Percentiles rank a stretch among this genome's conserved stretches.
These are phyloP conservation scores for Garcia nutans DNA, from an alignment of 345 rosid genomes.

Conservation along the genomic window DNA sequence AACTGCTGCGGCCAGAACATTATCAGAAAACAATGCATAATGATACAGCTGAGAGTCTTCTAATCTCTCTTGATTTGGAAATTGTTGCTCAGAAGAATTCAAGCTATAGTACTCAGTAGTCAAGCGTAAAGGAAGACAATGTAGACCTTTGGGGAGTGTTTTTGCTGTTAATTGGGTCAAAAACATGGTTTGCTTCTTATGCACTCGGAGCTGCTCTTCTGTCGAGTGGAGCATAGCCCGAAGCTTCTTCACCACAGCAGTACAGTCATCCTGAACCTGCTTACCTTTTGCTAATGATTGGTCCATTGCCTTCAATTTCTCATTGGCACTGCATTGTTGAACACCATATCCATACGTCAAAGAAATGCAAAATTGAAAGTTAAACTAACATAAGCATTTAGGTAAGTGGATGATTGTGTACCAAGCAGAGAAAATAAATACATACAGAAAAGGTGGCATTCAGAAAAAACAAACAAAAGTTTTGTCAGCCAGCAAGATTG, in stretches of 20 bases:
- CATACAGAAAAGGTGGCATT: neutral
- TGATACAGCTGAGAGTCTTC: slow-evolving; percentile 70
- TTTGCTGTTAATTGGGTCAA: slow-evolving; percentile 96
- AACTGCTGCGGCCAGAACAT: slow-evolving; percentile 85
- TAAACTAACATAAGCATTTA: neutral
- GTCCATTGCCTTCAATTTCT: slow-evolving; percentile 83
- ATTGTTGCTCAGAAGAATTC: slow-evolving; percentile 61
- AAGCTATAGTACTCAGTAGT: slow-evolving; percentile 70
- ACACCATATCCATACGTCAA: slow-evolving; percentile 11
- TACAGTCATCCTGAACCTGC: slow-evolving; percentile 89
- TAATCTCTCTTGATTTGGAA: slow-evolving; percentile 69
- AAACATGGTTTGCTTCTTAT: slow-evolving; percentile 88
- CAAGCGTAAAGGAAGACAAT: slow-evolving; percentile 95
- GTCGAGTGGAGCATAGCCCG: slow-evolving; percentile 96
- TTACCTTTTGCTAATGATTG: slow-evolving; percentile 76
- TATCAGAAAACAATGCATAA: slow-evolving; percentile 94
- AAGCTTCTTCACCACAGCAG: slow-evolving; percentile 79
- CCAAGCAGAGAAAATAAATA: neutral
- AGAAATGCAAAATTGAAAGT: neutral
- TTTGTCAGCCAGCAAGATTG: neutral
- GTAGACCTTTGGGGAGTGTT: slow-evolving; percentile 95
- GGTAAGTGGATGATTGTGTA: neutral
- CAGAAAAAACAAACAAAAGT: neutral
- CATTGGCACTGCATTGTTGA: slow-evolving; percentile 53
- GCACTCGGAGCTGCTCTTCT: slow-evolving; percentile 94